These are phyloP conservation scores for Botrytis porri DNA, from an alignment of 2,329 filamentous ascomycete species.

Conservation along the genomic window DNA sequence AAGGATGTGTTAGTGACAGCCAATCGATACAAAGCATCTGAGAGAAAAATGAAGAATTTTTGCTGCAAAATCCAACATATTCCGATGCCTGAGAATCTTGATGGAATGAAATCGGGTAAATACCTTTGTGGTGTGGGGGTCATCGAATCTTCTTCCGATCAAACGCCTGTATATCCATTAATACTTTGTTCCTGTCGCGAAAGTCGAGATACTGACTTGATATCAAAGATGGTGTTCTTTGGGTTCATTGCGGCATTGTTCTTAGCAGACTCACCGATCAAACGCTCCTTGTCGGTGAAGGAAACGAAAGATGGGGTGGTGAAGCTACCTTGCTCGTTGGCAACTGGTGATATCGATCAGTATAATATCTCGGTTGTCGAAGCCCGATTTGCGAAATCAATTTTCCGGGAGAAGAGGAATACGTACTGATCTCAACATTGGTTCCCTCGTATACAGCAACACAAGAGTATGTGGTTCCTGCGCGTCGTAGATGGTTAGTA, in stretches of 20 bases:
- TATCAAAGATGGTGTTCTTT: slow-evolving; percentile 95
- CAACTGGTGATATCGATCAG: slow-evolving; percentile 47
- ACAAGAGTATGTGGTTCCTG: slow-evolving; percentile 99
- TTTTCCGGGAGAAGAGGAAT: not conserved
- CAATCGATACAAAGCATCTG: not conserved
- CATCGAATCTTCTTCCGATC: slow-evolving; percentile 93
- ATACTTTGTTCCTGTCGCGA: slow-evolving; percentile 3
- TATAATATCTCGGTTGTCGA: not conserved
- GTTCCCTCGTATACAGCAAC: slow-evolving; percentile 98
- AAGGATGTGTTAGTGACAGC: not conserved
- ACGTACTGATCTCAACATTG: slow-evolving; percentile 84
- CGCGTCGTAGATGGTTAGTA: slow-evolving; percentile 32
- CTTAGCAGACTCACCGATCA: slow-evolving; percentile 99
- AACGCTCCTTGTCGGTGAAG: slow-evolving; percentile 96
- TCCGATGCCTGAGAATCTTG: not conserved
- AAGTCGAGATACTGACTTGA: slow-evolving; percentile 68
- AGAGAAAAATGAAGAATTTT: not conserved
- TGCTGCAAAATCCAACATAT: not conserved
- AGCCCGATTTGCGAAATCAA: slow-evolving; percentile 1
- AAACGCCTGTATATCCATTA: slow-evolving; percentile 65
- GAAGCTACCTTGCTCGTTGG: slow-evolving; percentile 99
- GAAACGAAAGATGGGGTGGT: slow-evolving; percentile 99
- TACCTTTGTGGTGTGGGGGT: slow-evolving; percentile 95
- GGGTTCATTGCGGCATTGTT: slow-evolving; percentile 99
- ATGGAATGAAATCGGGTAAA: not conserved